Base-by-base conservation (phyloP, 2,329 filamentous ascomycete genomes). In the Rhexocercosporidium sp. region DNA sequence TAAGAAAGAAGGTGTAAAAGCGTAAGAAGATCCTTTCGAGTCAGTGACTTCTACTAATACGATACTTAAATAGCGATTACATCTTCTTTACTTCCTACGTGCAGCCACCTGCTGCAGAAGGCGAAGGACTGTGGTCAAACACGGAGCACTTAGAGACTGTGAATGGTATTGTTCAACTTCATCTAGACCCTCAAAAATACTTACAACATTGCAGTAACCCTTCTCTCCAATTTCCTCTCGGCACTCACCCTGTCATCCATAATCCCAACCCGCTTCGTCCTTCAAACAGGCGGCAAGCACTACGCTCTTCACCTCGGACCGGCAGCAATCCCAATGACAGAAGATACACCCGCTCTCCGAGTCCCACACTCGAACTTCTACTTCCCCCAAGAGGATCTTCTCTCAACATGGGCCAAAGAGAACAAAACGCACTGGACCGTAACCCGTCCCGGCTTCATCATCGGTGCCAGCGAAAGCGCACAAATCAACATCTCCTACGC, bases 221-320 rank as follows among this genome's bases (percentile, higher is more conserved):
- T 65, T 14, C 53, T 71, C 22, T 64, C 54, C 1, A 71, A 68
- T 39, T 70, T 70, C 46, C 65, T 72, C 39, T 22, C 44, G 3
- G 69, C 69, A 3, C 67, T 72, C 18, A n/a, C 57, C n/a, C n/a
- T 72, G 12, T 31, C 65, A 29, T 31, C 34, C 12, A 69, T 70
- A 8, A 65, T 66, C 41, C 70, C 70, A 20, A 68, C 62, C 11
- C 65, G 67, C 29, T 65, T 72, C 59, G 59, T 72, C 18, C 71
- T 78, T 14, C 76, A 78, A 70, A 78, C 77, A 2, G 75, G 76
- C 29, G 76, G 74, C 7, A 78, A 78, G 71, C 70, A 78, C 56
- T 78, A 78, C 46, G 74, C 70, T 20, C 67, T 76, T 3, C 77
- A 78, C 46, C 63, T 76, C 1, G 73, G 75, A 0, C 75, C 74